Base-by-base conservation (phyloP, 192 early-diverging fungal genomes). In the Gaertneriomyces sp. region DNA sequence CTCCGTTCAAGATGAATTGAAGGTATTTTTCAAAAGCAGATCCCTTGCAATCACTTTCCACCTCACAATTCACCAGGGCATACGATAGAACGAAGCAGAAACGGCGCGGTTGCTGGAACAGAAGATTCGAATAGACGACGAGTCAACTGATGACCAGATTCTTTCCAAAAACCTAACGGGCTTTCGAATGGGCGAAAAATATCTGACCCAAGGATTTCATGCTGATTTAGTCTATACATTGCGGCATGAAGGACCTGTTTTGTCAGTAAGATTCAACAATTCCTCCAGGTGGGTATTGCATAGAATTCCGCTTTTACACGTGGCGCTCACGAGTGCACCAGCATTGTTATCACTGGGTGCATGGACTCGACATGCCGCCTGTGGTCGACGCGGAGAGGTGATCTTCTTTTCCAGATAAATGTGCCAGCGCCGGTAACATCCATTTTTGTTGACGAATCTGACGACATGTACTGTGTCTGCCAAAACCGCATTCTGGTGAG, bases 361-460 rank as follows among this genome's bases (percentile, higher is more conserved):
- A 70, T 77, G 58, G 84, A 86, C 60, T 60, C 76, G 16, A 84
- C 84, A 0, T 80, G 77, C 51, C 69, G 84, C 12, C 62, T 86
- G 6, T 86, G 84, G 84, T 82, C 80, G 7, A 69, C 65, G 14
- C 63, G 82, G n/a, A 39, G 78, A 42, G 84, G 84, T 1, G 80
- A 83, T 42, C 69, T 80, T n/a, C 71, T 86, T 6, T 86, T 86
- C 61, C 84, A 86, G 47, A 84, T 86, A 62, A 86, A 86, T 61
- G 58, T 77, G 6, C 84, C 84, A 16, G 74, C 74, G 25, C 66
- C 79, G 6, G 75, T 79, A 14, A 60, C 72, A 25, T 42, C 51
- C 8, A 56, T 83, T 9, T 14, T 55, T 7, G 69, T 81, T 9
- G 74, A 69, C 52, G 59, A 50, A 12, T 61, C 58, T 12, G 63